Percentiles rank a stretch among this genome's conserved stretches.
These are phyloP conservation scores for Mycena vulgaris DNA, from an alignment of 768 basidiomycete genomes.

Conservation along the genomic window DNA sequence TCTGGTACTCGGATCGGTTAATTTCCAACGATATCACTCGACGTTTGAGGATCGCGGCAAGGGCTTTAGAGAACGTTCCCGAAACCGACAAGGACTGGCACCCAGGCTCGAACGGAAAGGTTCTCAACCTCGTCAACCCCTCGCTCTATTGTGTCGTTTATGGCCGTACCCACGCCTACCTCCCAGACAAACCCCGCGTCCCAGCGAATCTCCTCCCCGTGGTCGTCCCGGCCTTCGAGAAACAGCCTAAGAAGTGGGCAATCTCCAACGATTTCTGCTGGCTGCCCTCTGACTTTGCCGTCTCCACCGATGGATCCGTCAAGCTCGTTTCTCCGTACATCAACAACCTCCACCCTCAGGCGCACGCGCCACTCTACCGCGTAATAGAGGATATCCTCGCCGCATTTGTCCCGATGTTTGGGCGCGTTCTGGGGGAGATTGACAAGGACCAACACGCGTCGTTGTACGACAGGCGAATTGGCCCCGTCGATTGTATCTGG, in stretches of 20 bases:
- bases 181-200: background rate
- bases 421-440: constrained; percentile 39
- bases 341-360: constrained; percentile 44
- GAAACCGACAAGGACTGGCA: constrained; percentile 56
- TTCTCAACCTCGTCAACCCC: constrained; percentile 53
- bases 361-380: constrained; percentile 34
- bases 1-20: background rate
- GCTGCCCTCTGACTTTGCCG: constrained; percentile 47
- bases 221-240: background rate
- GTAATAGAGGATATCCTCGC: constrained; percentile 39
- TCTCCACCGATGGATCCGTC: constrained; percentile 39
- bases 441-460: background rate
- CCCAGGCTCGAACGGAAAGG: constrained; percentile 13
- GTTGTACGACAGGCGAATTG: background rate
- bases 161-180: constrained; percentile 44
- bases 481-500: background rate
- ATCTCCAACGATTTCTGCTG: constrained; percentile 41
- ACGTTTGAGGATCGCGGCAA: constrained; percentile 44
- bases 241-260: background rate
- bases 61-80: constrained; percentile 52
- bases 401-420: constrained; percentile 44
- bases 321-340: constrained; percentile 39
- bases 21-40: background rate
- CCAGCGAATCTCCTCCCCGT: constrained; percentile 19
- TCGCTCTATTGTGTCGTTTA: constrained; percentile 59